Evolutionary conservation across 768 basidiomycete genomes (phyloP), one percentile per base, ranked within the genome.

Genomic region (Coprinopsis marcescibilis): DNA sequence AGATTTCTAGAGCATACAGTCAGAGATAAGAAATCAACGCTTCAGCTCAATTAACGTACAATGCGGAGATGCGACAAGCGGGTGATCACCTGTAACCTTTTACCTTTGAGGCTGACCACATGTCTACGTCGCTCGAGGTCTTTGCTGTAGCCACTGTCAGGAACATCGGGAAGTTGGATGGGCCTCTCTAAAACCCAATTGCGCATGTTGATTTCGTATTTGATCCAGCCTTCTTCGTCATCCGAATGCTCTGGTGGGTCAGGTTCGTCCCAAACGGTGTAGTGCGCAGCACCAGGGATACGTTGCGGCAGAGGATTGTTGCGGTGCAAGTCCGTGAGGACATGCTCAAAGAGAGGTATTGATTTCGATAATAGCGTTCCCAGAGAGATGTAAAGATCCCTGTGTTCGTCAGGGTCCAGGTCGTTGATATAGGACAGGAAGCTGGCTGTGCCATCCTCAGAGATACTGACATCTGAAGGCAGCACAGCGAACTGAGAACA

Each of bases 341-440:
- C 64, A 45, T 70, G 71, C 51, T 78, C 77, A 55, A 79, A 76
- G 11, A 78, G 58, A 12, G 77, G 76, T 11, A 79, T 50, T 29
- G 70, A 65, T 1, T 51, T 48, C 1, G 60, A 52, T 4, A 79
- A 57, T 21, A 70, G 53, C 14, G 46, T 46, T 46, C 65, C 60
- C 6, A 76, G 55, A 13, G 56, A 58, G 20, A 34, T 14, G 52
- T 73, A 72, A 11, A 69, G 56, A 14, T 50, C 21, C 13, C 32
- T 35, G 45, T 67, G 52, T 12, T 44, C 34, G 3, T 55, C 51
- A 4, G 69, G 72, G 48, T 76, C 58, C 17, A 80, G 57, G 48
- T 77, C 75, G 57, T 78, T 78, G 63, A 80, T 77, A 57, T 80
- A 80, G 2, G 75, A 73, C 7, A 61, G 50, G 43, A 75, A 68